Evolutionary conservation across 78 protist species (phyloP), one percentile per base, ranked within the genome.

Genomic region (Emiliania huxleyi): DNA sequence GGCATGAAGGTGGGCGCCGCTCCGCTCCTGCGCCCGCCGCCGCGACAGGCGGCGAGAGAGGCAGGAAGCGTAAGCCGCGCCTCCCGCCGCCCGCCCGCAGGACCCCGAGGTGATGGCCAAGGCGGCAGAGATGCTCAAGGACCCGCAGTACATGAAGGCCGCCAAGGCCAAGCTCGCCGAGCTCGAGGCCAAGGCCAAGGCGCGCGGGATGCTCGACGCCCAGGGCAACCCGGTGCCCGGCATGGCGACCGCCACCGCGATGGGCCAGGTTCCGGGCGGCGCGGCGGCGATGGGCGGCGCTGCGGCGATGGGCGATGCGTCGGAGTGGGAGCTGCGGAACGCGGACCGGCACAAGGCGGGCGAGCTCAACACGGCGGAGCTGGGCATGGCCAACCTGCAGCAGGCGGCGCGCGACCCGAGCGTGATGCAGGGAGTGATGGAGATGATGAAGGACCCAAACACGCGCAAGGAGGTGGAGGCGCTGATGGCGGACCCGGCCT

Each of bases 141-240:
- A 77, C 26, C 85, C 85, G 44, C 48, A 77, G 48, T 77, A 77
- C 46, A 77, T 77, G 85, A 21, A 1, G 46, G 46, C 46, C 35
- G 85, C 85, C 33, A 77, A 77, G 85, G 85, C 85, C 25, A 77
- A 77, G 85, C 85, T 77, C 46, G 85, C 85, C 46, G 48, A 77
- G 33, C 5, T 77, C 25, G 37, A 77, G 85, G 48, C 44, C 29
- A 77, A 37, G 85, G 85, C 85, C 33, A 5, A 77, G 85, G 85
- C 85, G 29, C 44, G 48, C 26, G 85, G 85, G 2, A 0, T 40
- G 18, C 85, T 77, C 33, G 85, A 77, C 48, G 48, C 37, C 25
- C 1, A 77, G 46, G 85, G 85, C 44, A 5, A 22, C 46, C 85
- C 85, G 0, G 4, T 77, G 23, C 44, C 25, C 4, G 85, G 85